phyloP scores from a whole-genome alignment of 2,329 filamentous ascomycete genomes.

The Byssothecium circinans region DNA sequence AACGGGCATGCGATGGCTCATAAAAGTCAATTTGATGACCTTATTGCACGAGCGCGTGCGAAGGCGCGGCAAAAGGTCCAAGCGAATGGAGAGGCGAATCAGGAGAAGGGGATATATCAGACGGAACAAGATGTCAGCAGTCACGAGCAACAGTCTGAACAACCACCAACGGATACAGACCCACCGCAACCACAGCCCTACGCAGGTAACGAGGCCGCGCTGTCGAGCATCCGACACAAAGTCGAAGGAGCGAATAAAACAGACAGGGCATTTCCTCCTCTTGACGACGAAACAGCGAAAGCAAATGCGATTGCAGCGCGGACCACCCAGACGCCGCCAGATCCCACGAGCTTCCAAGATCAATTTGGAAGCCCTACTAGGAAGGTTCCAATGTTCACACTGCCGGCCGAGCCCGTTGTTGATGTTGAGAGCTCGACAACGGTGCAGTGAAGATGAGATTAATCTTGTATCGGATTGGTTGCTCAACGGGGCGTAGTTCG shows the following conservation, averaged over 20 bases:
- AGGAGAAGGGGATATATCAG: neutral
- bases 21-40: constrained; percentile 71
- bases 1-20: constrained; percentile 74
- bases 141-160: neutral
- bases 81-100: neutral
- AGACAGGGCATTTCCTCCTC: constrained; percentile 10
- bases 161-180: neutral
- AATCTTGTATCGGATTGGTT: neutral
- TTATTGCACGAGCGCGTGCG: constrained; percentile 75
- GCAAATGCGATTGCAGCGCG: neutral
- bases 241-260: constrained; percentile 21
- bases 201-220: constrained; percentile 28
- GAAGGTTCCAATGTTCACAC: constrained; percentile 47
- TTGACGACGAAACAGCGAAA: constrained; percentile 7
- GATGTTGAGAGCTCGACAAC: constrained; percentile 41
- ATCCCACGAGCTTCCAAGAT: constrained; percentile 18
- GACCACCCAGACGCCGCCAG: neutral
- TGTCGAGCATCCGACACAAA: constrained; percentile 25
- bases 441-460: constrained; percentile 13
- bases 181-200: constrained; percentile 12
- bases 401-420: constrained; percentile 46
- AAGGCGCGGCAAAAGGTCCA: constrained; percentile 35
- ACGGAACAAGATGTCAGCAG: neutral
- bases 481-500: neutral
- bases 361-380: constrained; percentile 30